Evolutionary conservation across 2,329 filamentous ascomycete genomes (phyloP).

Genomic region (Cryphonectria radicalis): DNA sequence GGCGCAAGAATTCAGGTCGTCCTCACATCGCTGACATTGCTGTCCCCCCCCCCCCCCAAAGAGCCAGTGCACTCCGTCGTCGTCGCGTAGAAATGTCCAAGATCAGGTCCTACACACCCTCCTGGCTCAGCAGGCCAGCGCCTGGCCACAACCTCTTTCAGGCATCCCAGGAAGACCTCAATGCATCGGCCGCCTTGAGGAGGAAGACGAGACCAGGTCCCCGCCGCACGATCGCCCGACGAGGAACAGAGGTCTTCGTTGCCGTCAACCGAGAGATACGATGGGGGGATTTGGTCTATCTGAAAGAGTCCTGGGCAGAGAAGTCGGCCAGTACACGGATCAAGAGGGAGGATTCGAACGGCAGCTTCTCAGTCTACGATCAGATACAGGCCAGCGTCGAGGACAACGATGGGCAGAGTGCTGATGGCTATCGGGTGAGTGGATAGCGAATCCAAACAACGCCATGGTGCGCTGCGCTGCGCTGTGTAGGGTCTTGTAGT

Average conservation of each 20-base stretch:
- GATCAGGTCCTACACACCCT: slow-evolving; percentile 81
- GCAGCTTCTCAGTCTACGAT: slow-evolving; percentile 41
- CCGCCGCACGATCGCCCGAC: slow-evolving; percentile 72
- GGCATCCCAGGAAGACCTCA: slow-evolving; percentile 45
- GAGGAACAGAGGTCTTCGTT: slow-evolving; percentile 87
- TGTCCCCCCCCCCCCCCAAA: background rate
- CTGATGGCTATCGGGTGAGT: slow-evolving; percentile 55
- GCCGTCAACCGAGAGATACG: slow-evolving; percentile 87
- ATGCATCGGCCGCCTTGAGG: slow-evolving; percentile 41
- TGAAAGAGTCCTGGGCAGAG: slow-evolving; percentile 68
- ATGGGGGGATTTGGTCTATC: slow-evolving; percentile 81
- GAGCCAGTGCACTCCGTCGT: slow-evolving; percentile 31
- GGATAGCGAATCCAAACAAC: background rate
- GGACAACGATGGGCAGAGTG: slow-evolving; percentile 30
- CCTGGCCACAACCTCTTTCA: slow-evolving; percentile 81
- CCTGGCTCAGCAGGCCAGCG: slow-evolving; percentile 80
- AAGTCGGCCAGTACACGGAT: slow-evolving; percentile 43
- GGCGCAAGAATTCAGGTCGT: background rate
- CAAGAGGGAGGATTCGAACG: slow-evolving; percentile 53
- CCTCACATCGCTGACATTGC: slow-evolving; percentile 21
- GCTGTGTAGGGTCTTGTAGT: background rate
- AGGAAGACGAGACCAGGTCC: slow-evolving; percentile 53
- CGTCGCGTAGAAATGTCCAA: slow-evolving; percentile 71
- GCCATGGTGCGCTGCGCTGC: background rate
- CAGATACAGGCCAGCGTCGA: slow-evolving; percentile 35